phyloP scores from a whole-genome alignment of 2,329 filamentous ascomycete species.

The Fonsecaea nubica region DNA sequence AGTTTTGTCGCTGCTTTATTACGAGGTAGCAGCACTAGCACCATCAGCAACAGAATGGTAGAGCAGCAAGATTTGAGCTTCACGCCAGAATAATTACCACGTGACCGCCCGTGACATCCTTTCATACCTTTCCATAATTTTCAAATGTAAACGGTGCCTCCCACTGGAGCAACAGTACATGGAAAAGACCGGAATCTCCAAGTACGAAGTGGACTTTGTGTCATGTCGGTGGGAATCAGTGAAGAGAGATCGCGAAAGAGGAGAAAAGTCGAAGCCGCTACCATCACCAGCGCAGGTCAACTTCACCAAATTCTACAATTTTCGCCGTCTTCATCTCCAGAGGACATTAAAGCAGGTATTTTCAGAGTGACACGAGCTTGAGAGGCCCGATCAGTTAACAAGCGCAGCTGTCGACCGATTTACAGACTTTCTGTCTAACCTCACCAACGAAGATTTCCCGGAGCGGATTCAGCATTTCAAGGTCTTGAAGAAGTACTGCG shows the following conservation, averaged over 20 bases:
- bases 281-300: slow-evolving; percentile 63
- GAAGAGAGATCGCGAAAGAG: slow-evolving; percentile 44
- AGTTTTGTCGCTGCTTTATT: too few species aligned
- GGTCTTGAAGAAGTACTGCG: slow-evolving; percentile 56
- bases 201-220: too few species aligned
- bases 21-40: too few species aligned
- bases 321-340: slow-evolving; percentile 66
- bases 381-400: slow-evolving; percentile 3
- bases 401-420: slow-evolving; percentile 51
- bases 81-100: too few species aligned
- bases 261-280: slow-evolving; percentile 47
- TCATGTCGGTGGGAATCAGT: background rate
- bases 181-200: too few species aligned
- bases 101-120: too few species aligned
- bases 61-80: too few species aligned
- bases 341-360: slow-evolving; percentile 67
- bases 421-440: slow-evolving; percentile 53
- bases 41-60: too few species aligned
- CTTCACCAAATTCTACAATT: slow-evolving; percentile 68
- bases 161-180: too few species aligned
- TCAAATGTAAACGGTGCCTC: too few species aligned
- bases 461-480: slow-evolving; percentile 50
- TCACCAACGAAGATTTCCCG: slow-evolving; percentile 45
- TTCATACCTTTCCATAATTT: too few species aligned
- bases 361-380: slow-evolving; percentile 46